Conservation (phyloP, 441 rosid genomes). For the Mallotus repandus region DNA sequence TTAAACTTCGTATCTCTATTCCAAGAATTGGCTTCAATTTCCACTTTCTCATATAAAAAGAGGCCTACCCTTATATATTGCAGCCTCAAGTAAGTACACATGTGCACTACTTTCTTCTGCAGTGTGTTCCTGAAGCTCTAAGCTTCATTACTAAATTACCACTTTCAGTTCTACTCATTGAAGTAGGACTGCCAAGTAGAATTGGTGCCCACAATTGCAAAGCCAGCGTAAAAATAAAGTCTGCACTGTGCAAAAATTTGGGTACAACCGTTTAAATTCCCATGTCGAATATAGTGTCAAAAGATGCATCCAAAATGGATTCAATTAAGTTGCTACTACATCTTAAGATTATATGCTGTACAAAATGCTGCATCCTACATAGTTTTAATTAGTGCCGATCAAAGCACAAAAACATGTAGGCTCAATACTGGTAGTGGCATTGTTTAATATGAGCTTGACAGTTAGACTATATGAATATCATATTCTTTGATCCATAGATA, state of each 20-base stretch:
- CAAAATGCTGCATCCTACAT: neutral
- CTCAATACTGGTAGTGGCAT: neutral
- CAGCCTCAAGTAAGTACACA: too few species aligned
- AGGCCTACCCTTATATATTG: neutral
- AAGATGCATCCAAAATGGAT: neutral
- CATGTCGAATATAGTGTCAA: neutral
- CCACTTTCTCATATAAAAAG: neutral
- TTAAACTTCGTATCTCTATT: neutral
- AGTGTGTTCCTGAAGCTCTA: too few species aligned
- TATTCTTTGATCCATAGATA: too few species aligned
- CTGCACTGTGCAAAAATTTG: neutral
- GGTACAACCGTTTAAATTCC: too few species aligned
- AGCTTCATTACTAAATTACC: too few species aligned
- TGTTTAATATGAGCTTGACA: neutral
- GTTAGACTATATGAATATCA: too few species aligned
- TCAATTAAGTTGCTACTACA: neutral
- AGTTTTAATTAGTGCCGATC: slow-evolving; percentile 8
- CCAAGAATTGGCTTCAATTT: neutral
- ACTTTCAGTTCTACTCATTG: too few species aligned
- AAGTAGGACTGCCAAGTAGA: too few species aligned
- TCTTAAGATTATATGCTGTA: slow-evolving; percentile 5
- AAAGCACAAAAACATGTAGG: neutral
- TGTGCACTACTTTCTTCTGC: too few species aligned
- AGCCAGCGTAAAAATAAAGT: too few species aligned
- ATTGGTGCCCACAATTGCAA: too few species aligned